phyloP scores from a whole-genome alignment of 2,329 filamentous ascomycete species.

The Aspergillus sclerotialis region DNA sequence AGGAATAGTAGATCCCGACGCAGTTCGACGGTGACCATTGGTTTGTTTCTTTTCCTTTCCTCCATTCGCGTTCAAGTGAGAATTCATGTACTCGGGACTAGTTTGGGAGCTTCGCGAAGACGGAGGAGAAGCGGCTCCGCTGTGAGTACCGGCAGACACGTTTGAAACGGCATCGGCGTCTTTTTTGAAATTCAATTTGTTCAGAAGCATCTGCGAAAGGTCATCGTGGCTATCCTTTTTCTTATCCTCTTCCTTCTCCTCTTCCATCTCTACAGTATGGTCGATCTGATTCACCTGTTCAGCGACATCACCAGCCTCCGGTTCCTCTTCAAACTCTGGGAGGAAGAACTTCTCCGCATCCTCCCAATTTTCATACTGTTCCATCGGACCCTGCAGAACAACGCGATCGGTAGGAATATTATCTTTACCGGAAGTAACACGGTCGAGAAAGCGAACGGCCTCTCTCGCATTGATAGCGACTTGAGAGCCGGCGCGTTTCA shows the following conservation, averaged over 20 bases:
- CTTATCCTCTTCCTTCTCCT: slow-evolving; percentile 14
- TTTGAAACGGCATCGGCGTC: slow-evolving; percentile 32
- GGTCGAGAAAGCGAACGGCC: slow-evolving; percentile 46
- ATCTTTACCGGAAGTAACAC: slow-evolving; percentile 42
- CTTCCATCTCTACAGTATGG: slow-evolving; percentile 12
- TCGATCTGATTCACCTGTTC: slow-evolving; percentile 9
- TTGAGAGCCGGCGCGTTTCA: slow-evolving; percentile 40
- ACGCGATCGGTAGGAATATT: slow-evolving; percentile 37
- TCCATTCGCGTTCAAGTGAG: slow-evolving; percentile 18
- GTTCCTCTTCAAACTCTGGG: slow-evolving; percentile 38
- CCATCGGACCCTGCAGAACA: slow-evolving; percentile 42
- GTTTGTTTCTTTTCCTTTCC: slow-evolving; percentile 14
- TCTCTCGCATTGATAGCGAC: slow-evolving; percentile 45
- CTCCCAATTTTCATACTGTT: slow-evolving; percentile 41
- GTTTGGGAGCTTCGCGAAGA: slow-evolving; percentile 40
- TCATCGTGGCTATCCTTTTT: slow-evolving; percentile 25
- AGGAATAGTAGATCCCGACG: slow-evolving; percentile 27
- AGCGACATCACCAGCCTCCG: slow-evolving; percentile 16
- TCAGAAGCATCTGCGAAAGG: slow-evolving; percentile 41
- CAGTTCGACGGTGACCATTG: slow-evolving; percentile 24
- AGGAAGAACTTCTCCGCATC: slow-evolving; percentile 41
- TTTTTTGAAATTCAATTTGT: slow-evolving; percentile 42
- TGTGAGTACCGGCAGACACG: slow-evolving; percentile 35
- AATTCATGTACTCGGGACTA: slow-evolving; percentile 35
- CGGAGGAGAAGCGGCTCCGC: slow-evolving; percentile 35